Base-by-base conservation (phyloP, 768 basidiomycete genomes). In the Tricholoma terreum region DNA sequence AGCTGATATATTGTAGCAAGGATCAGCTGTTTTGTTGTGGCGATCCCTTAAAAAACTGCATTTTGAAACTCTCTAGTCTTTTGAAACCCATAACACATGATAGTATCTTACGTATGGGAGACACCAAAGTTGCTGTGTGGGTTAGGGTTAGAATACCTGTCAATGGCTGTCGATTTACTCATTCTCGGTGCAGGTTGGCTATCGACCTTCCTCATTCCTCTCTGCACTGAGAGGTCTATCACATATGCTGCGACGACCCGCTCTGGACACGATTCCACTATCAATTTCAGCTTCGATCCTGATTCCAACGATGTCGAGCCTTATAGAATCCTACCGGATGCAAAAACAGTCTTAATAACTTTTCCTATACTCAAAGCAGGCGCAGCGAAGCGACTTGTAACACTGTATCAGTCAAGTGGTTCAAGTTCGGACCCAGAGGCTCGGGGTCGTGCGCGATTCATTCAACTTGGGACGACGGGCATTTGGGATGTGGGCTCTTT, bases 121-220 rank as follows among this genome's bases (percentile, higher is more conserved):
- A n/a, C n/a, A n/a, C n/a, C n/a, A n/a, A n/a, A n/a, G n/a, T n/a
- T n/a, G n/a, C n/a, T n/a, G n/a, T n/a, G n/a, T n/a, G n/a, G 24
- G 24, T 27, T 27, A 27, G 24, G 24, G n/a, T n/a, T n/a, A n/a
- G n/a, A n/a, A n/a, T n/a, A n/a, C n/a, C n/a, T n/a, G n/a, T n/a
- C n/a, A 27, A 79, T 65, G 15, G 69, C 33, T 43, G 77, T 84
- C 55, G 80, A 84, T 55, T 69, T 86, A 33, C 78, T 87, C 53
- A 80, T 88, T 60, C 77, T 88, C 49, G 86, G 85, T 33, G 83
- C 83, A 24, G 85, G 85, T 31, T 89, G 87, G 85, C 83, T 83
- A 4, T 83, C 80, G 1, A 75, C 72, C 7, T 89, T 87, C 70
- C 74, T 87, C 22, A 72, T 82, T 35, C 80, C 84, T 0, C 80